Conservation (phyloP, 805 yeast genomes). For the Cyberlindnera americana region DNA sequence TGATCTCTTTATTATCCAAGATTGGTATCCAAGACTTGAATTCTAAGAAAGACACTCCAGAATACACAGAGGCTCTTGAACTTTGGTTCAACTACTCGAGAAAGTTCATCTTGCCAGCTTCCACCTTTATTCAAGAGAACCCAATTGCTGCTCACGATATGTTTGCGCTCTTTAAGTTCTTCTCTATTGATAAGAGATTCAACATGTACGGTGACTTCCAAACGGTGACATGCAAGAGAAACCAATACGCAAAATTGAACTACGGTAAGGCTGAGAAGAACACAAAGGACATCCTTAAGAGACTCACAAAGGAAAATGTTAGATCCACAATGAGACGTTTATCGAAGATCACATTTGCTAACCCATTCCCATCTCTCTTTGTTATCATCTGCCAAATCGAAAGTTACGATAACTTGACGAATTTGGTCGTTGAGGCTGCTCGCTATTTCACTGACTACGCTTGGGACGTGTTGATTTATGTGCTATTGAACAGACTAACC, state of each 20-base stretch:
- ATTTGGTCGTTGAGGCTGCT: conserved; percentile 75
- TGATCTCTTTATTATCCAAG: conserved; percentile 58
- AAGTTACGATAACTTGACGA: conserved; percentile 83
- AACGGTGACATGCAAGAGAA: conserved; percentile 52
- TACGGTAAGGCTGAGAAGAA: conserved; percentile 69
- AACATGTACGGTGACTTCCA: conserved; percentile 78
- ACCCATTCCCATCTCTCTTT: conserved; percentile 74
- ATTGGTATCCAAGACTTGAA: conserved; percentile 44
- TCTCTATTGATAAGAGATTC: conserved; percentile 61
- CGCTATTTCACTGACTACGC: conserved; percentile 69
- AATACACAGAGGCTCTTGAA: conserved; percentile 21
- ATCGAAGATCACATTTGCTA: conserved; percentile 66
- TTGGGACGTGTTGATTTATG: conserved; percentile 82
- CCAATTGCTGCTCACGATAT: conserved; percentile 60
- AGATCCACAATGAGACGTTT: conserved; percentile 67
- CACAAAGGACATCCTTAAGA: conserved; percentile 72
- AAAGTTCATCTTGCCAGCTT: conserved; percentile 60
- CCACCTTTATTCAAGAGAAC: conserved; percentile 45
- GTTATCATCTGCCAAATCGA: conserved; percentile 79
- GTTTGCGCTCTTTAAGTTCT: conserved; percentile 48
- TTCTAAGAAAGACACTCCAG: conserved; percentile 7
- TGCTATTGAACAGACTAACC: conserved; percentile 66
- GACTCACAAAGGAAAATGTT: conserved; percentile 79
- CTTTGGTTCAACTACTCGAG: conserved; percentile 62
- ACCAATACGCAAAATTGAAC: conserved; percentile 52